phyloP scores from a whole-genome alignment of 2,329 filamentous ascomycete species.

The Trichoderma atroviride region DNA sequence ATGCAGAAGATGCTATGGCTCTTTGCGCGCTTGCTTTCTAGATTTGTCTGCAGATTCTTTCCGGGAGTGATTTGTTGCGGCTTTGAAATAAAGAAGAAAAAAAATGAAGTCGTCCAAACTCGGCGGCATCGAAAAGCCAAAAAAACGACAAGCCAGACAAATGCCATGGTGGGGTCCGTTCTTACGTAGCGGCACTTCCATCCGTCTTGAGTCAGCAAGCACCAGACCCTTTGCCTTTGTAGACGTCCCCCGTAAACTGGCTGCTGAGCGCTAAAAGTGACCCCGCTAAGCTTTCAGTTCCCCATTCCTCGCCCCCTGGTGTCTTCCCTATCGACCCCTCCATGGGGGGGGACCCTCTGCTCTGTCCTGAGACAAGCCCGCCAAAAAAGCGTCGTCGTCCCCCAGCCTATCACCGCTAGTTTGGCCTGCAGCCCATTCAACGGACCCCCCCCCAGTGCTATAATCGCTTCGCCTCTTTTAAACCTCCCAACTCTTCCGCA shows the following conservation, averaged over 20 bases:
- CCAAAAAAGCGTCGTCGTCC: neutral
- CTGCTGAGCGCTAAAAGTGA: slow-evolving; percentile 8
- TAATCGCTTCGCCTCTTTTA: slow-evolving; percentile 15
- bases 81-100: neutral
- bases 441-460: neutral
- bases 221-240: neutral
- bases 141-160: slow-evolving; percentile 5
- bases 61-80: too few relatives aligned
- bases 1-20: neutral
- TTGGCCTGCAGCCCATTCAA: neutral
- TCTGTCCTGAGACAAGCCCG: neutral
- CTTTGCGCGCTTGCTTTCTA: neutral
- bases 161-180: slow-evolving; percentile 17
- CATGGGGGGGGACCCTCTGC: neutral
- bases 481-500: neutral
- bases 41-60: too few relatives aligned
- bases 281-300: slow-evolving; percentile 12
- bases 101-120: neutral
- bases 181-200: neutral
- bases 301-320: neutral
- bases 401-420: slow-evolving; percentile 19
- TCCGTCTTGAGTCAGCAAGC: neutral
- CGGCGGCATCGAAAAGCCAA: slow-evolving; percentile 14
- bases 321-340: slow-evolving; percentile 10
- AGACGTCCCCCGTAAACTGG: neutral